Percentiles rank a stretch among this genome's conserved stretches.
These are phyloP conservation scores for Aureobasidium vineae DNA, from an alignment of 2,329 filamentous ascomycete species.

Conservation along the genomic window DNA sequence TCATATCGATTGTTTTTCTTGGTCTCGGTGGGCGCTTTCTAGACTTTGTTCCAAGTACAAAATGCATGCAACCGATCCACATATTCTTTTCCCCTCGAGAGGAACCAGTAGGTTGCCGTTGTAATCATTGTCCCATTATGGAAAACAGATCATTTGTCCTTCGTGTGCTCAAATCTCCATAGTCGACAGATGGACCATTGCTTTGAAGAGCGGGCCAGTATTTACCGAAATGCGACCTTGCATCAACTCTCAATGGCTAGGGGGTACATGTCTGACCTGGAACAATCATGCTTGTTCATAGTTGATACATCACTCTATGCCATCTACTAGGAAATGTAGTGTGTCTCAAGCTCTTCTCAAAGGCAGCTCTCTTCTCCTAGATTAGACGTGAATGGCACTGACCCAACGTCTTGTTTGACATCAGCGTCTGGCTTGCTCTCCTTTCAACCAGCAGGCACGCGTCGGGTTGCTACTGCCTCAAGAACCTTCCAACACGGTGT, in stretches of 20 bases:
- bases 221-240: neutral
- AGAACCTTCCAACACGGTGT: neutral
- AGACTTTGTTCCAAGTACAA: conserved; percentile 18
- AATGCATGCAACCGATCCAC: conserved; percentile 3
- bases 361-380: neutral
- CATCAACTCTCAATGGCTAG: neutral
- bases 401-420: neutral
- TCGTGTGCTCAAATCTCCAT: neutral
- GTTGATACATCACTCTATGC: neutral
- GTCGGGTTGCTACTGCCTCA: neutral
- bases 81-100: neutral
- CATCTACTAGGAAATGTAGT: neutral
- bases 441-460: neutral
- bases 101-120: neutral
- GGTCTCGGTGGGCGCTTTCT: conserved; percentile 12
- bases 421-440: neutral
- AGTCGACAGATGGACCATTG: neutral
- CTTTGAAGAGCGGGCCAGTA: too few species aligned
- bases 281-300: neutral
- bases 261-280: neutral
- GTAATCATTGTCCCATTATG: neutral
- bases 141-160: neutral
- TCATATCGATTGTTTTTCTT: conserved; percentile 14
- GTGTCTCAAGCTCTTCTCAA: neutral
- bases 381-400: too few species aligned